Evolutionary conservation across 768 basidiomycete genomes (phyloP).

Genomic region (Podaxis carcinomalis): DNA sequence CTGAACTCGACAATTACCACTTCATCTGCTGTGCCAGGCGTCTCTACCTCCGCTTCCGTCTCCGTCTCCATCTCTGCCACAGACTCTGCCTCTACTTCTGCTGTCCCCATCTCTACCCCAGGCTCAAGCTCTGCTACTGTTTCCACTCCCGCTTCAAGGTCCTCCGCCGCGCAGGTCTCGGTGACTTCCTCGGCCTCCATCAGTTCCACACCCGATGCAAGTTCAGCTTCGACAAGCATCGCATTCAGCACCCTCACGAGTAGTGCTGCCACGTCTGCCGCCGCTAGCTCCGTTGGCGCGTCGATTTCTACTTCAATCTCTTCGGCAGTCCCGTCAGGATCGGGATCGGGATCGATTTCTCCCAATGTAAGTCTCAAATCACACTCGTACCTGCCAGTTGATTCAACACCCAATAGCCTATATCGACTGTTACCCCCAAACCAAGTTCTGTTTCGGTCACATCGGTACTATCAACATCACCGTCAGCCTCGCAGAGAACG

Average conservation of each 20-base stretch:
- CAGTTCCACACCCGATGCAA: too few species aligned
- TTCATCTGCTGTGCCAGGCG: conserved; percentile 11
- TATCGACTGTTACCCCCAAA: conserved; percentile 10
- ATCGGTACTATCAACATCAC: not conserved
- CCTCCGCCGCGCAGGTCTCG: not conserved
- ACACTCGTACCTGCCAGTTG: not conserved
- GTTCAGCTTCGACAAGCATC: conserved; percentile 7
- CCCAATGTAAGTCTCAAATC: not conserved
- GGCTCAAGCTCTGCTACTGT: conserved; percentile 1
- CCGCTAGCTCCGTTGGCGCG: conserved; percentile 6
- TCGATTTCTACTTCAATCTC: not conserved
- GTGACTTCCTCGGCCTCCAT: not conserved
- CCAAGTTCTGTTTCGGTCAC: conserved; percentile 5
- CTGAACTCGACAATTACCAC: conserved; percentile 19
- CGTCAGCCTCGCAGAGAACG: not conserved
- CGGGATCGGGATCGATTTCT: not conserved
- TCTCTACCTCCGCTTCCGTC: conserved; percentile 11
- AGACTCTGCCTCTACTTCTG: conserved; percentile 11
- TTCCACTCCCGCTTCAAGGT: conserved; percentile 5
- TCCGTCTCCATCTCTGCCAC: conserved; percentile 8
- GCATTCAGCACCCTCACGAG: conserved; percentile 10
- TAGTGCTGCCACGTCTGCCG: conserved; percentile 10
- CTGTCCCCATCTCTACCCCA: conserved; percentile 7
- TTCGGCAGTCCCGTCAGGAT: not conserved
- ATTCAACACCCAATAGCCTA: not conserved